A percentile compares a stretch with the other conserved stretches of the same genome.
Evolutionary conservation across 129 eudicot genomes (phyloP).

Genomic region (Flaveria trinervia): DNA sequence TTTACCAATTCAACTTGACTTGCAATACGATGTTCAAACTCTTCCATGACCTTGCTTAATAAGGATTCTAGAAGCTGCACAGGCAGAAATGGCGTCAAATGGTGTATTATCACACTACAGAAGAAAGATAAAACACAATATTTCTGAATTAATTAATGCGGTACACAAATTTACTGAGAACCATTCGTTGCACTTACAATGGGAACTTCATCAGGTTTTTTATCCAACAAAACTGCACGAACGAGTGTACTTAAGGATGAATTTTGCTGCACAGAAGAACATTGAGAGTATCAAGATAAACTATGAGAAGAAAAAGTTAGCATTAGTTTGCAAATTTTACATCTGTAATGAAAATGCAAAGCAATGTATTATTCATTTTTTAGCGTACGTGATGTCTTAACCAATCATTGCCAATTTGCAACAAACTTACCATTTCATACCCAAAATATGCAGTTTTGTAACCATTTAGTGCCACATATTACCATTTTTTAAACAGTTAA

Average conservation of each 20-base stretch:
- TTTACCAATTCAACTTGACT: conserved; percentile 68
- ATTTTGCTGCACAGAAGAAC: conserved; percentile 56
- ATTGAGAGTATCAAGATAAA: conserved; percentile 12
- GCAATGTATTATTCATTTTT: not conserved
- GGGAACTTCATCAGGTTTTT: conserved; percentile 95
- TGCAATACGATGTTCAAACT: conserved; percentile 78
- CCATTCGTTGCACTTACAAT: conserved; percentile 50
- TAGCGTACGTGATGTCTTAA: not conserved
- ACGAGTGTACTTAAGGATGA: conserved; percentile 80
- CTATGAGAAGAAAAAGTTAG: not conserved
- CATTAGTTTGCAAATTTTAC: not conserved
- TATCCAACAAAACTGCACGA: conserved; percentile 72
- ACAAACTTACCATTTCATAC: not conserved
- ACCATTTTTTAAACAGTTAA: not conserved
- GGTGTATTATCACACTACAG: not conserved
- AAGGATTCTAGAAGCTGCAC: conserved; percentile 83
- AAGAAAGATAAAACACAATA: not conserved
- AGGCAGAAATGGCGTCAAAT: conserved; percentile 16
- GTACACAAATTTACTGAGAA: not conserved
- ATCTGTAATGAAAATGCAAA: not conserved
- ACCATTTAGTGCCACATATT: conserved; percentile 7
- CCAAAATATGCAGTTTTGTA: not conserved
- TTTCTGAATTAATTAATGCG: not conserved
- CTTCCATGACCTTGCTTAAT: conserved; percentile 82
- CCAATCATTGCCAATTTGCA: not conserved